Conservation (phyloP, 371 early-diverging fungal genomes). For the Blakeslea trispora region DNA sequence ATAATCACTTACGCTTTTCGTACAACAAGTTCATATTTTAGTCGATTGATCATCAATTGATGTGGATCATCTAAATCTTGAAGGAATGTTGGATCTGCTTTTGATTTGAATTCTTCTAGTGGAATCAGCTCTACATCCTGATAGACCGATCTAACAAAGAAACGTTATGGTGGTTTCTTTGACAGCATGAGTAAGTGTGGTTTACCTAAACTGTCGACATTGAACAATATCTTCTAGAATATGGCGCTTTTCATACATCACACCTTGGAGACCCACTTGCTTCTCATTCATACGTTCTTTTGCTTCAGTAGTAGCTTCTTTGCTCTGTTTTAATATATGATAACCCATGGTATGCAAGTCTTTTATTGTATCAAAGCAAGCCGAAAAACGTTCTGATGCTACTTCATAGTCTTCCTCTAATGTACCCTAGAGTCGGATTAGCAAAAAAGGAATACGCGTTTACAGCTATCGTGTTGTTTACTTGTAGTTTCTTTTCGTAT, state of each 20-base stretch:
- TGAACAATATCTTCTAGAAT: constrained; percentile 48
- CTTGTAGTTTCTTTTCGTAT: background rate
- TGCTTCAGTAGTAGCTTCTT: constrained; percentile 45
- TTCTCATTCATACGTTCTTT: constrained; percentile 44
- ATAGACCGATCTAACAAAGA: constrained; percentile 53
- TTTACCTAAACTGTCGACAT: constrained; percentile 46
- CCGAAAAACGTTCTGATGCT: background rate
- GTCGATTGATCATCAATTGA: constrained; percentile 44
- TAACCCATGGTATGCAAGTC: constrained; percentile 34
- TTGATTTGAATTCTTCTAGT: constrained; percentile 36
- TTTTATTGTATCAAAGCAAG: constrained; percentile 24
- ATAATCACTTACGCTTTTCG: constrained; percentile 33
- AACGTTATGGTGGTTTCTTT: too few relatives aligned
- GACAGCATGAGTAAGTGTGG: too few relatives aligned
- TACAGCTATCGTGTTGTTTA: background rate
- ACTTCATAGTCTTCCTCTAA: background rate
- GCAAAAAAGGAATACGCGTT: too few relatives aligned
- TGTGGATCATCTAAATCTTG: constrained; percentile 38
- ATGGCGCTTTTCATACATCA: constrained; percentile 51
- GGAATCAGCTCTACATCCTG: constrained; percentile 50
- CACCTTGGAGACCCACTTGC: constrained; percentile 45
- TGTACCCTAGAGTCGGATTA: too few relatives aligned
- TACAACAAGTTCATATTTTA: constrained; percentile 46
- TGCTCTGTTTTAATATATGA: constrained; percentile 29
- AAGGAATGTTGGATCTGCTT: constrained; percentile 36